A percentile compares a stretch with the other conserved stretches of the same genome.
phyloP scores from a whole-genome alignment of 2,329 filamentous ascomycete genomes.

The Fusarium guadeloupense region DNA sequence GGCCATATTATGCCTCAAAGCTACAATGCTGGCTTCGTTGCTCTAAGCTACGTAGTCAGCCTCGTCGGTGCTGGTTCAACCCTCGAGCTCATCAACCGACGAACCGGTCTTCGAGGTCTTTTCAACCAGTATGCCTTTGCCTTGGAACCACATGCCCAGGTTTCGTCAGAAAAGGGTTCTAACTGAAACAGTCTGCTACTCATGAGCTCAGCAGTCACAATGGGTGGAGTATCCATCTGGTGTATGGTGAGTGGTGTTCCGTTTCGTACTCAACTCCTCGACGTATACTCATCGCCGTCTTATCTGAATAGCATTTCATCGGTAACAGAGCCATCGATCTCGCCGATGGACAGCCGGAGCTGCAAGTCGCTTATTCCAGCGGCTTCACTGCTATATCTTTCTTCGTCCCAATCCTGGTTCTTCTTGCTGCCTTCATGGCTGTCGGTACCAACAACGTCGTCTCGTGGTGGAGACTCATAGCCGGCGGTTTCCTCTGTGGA shows the following conservation, averaged over 20 bases:
- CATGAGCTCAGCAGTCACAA: slow-evolving; percentile 7
- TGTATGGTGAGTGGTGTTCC: slow-evolving; percentile 5
- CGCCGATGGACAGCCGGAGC: background rate
- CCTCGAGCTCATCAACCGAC: slow-evolving; percentile 14
- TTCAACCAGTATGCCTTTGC: slow-evolving; percentile 11
- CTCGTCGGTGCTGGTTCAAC: slow-evolving; percentile 22
- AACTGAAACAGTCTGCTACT: slow-evolving; percentile 18
- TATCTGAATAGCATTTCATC: slow-evolving; percentile 15
- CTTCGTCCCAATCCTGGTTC: slow-evolving; percentile 64
- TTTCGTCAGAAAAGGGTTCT: too few species aligned
- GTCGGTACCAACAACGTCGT: slow-evolving; percentile 69
- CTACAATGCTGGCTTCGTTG: slow-evolving; percentile 14
- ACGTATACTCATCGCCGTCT: background rate
- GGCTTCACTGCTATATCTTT: slow-evolving; percentile 14
- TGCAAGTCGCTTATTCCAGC: slow-evolving; percentile 10
- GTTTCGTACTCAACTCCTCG: slow-evolving; percentile 2
- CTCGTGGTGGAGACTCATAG: slow-evolving; percentile 65
- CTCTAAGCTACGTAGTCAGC: slow-evolving; percentile 18
- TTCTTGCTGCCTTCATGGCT: slow-evolving; percentile 77
- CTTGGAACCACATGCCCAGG: too few species aligned
- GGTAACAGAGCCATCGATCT: slow-evolving; percentile 11
- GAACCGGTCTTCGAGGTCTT: slow-evolving; percentile 22
- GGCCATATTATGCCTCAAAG: slow-evolving; percentile 17
- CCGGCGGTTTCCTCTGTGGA: slow-evolving; percentile 76
- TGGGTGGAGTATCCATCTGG: slow-evolving; percentile 25